A percentile compares a stretch with the other conserved stretches of the same genome.
phyloP scores from a whole-genome alignment of 208 protist genomes.

The Strigomonas oncopelti region DNA sequence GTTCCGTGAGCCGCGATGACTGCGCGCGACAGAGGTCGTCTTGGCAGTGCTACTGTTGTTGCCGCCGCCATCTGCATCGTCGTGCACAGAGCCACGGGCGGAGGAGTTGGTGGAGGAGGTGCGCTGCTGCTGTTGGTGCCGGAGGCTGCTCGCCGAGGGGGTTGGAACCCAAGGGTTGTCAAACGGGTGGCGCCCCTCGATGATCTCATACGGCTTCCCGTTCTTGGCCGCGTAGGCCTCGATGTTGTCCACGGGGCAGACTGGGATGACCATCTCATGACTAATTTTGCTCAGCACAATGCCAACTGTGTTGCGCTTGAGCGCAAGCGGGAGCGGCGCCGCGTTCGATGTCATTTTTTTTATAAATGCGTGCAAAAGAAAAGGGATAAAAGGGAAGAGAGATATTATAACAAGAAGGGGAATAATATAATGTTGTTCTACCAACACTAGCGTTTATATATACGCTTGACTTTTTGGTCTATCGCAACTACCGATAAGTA shows the following conservation, averaged over 20 bases:
- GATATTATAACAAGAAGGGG: background rate
- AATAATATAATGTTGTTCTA: too few species aligned
- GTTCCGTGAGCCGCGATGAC: background rate
- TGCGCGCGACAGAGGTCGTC: background rate
- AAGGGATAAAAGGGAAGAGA: background rate
- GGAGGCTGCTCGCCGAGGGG: background rate
- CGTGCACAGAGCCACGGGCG: background rate
- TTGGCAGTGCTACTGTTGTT: background rate
- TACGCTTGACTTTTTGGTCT: too few species aligned
- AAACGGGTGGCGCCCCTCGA: constrained; percentile 52
- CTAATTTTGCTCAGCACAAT: constrained; percentile 49
- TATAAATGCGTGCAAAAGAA: too few species aligned
- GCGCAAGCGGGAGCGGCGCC: background rate
- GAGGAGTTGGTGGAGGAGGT: background rate
- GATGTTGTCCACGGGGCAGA: constrained; percentile 34
- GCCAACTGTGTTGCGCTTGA: constrained; percentile 41
- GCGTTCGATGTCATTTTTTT: background rate
- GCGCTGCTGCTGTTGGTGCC: background rate
- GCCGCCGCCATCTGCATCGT: background rate
- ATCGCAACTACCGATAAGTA: too few species aligned
- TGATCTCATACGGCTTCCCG: constrained; percentile 67
- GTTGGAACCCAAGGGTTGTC: constrained; percentile 8
- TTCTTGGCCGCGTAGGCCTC: constrained; percentile 25
- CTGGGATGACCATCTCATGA: constrained; percentile 56
- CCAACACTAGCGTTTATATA: too few species aligned